Evolutionary conservation across 208 protist genomes (phyloP), one percentile per base, ranked within the genome.

Genomic region (Leishmania braziliensis): DNA sequence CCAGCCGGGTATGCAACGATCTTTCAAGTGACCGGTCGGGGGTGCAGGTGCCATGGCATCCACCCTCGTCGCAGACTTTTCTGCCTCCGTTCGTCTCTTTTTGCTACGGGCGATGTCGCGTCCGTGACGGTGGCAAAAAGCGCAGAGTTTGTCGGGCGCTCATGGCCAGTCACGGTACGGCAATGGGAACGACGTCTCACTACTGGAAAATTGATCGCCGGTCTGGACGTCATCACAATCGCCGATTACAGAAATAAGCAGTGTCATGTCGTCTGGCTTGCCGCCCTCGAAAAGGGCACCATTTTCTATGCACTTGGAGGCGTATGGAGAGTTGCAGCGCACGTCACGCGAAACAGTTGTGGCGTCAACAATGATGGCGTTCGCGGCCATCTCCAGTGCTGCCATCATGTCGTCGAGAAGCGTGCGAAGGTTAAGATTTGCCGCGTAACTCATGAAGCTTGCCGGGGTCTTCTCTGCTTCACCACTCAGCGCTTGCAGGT

Each of bases 261-360:
- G 78, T 60, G 92, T 94, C 83, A 95, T 95, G 80, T 95, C 92
- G 60, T 95, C 92, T 16, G 86, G 90, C 76, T 94, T 95, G 20
- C 92, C 92, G n/a, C 92, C 92, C 62, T 94, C 89, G 81, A 89
- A 95, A 26, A 91, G 85, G 14, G 84, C 88, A 4, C 92, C 92
- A 3, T 85, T 70, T 60, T 92, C 92, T 23, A 95, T 90, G 69
- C 88, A 91, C 74, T 91, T 89, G 36, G 77, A 75, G 20, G 92
- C 89, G 82, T 95, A 95, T 26, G 92, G 92, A 1, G 90, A 89
- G 68, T 94, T 84, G 56, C 83, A 85, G 68, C 83, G 89, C 18
- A 88, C 68, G 63, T 95, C 92, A 46, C 75, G 77, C 2, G 92
- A 86, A 16, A 87, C 81, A 0, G 73, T 77, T 4, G 82, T 74